A percentile compares a stretch with the other conserved stretches of the same genome.
Conservation (phyloP, 768 basidiomycete species). For the Leccinum barrowsii region DNA sequence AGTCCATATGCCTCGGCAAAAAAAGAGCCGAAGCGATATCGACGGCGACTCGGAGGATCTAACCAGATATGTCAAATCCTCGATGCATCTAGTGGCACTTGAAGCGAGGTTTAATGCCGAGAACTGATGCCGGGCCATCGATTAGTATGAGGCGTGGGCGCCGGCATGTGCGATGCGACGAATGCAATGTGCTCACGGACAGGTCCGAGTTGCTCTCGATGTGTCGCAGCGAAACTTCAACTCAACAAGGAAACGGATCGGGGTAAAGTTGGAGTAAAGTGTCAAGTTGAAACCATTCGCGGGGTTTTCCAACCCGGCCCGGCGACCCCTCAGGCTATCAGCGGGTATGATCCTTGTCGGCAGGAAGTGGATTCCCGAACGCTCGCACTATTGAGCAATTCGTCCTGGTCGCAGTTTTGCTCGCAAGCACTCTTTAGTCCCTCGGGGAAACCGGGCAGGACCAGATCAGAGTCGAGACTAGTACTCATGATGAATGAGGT, state of each 20-base stretch:
- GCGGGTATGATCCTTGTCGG: background rate
- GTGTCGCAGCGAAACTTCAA: background rate
- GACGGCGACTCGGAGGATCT: too few relatives aligned
- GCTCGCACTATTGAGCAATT: background rate
- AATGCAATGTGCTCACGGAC: background rate
- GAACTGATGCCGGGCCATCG: too few relatives aligned
- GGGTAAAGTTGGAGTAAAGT: too few relatives aligned
- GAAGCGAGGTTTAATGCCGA: too few relatives aligned
- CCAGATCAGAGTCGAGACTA: background rate
- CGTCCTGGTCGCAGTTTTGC: background rate
- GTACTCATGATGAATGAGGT: background rate
- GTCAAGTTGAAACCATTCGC: too few relatives aligned
- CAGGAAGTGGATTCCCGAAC: background rate
- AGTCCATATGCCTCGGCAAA: too few relatives aligned
- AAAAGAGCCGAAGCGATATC: too few relatives aligned
- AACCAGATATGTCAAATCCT: too few relatives aligned
- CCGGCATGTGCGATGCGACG: background rate
- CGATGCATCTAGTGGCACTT: too few relatives aligned
- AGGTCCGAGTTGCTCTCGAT: background rate
- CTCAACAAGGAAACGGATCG: too few relatives aligned
- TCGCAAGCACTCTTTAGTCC: background rate
- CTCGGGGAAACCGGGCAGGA: background rate
- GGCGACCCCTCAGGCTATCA: too few relatives aligned
- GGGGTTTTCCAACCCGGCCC: too few relatives aligned
- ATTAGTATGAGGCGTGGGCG: background rate